A percentile compares a stretch with the other conserved stretches of the same genome.
phyloP scores from a whole-genome alignment of 176 grass and related monocot species.

The Juncus effusus region DNA sequence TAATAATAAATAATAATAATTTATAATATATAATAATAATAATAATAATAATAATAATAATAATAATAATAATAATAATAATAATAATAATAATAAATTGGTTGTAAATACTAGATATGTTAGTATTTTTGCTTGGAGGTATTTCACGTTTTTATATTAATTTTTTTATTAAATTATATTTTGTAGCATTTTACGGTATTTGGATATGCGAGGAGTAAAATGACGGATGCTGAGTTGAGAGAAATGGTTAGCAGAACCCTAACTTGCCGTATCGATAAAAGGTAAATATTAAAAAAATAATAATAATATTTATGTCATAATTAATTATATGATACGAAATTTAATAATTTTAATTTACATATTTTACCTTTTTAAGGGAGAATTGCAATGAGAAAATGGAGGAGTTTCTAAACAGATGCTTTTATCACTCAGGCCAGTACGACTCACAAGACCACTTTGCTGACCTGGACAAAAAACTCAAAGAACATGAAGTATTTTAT shows the following conservation, averaged over 20 bases:
- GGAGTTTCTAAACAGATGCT: slow-evolving; percentile 90
- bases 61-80: too few relatives aligned
- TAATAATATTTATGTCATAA: neutral
- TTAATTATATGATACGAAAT: neutral
- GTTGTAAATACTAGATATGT: too few relatives aligned
- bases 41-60: too few relatives aligned
- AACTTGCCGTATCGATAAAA: slow-evolving; percentile 92
- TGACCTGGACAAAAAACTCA: slow-evolving; percentile 78
- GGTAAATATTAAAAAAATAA: slow-evolving; percentile 31
- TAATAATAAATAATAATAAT: too few relatives aligned
- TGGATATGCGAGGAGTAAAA: slow-evolving; percentile 95
- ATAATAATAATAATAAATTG: too few relatives aligned
- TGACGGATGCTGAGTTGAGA: slow-evolving; percentile 92
- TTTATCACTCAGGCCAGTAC: slow-evolving; percentile 98
- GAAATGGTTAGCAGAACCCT: slow-evolving; percentile 88
- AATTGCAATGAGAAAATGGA: slow-evolving; percentile 97
- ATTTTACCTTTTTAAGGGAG: slow-evolving; percentile 49
- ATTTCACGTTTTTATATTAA: too few relatives aligned
- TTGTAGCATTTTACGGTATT: slow-evolving; percentile 97
- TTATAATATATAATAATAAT: too few relatives aligned
- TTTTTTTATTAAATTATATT: neutral
- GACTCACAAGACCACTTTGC: slow-evolving; percentile 70
- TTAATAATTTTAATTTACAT: slow-evolving; percentile 12
- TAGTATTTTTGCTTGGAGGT: too few relatives aligned
- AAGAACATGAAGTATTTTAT: slow-evolving; percentile 74